Base-by-base conservation (phyloP, 192 early-diverging fungal genomes). In the Entomortierella parvispora region DNA sequence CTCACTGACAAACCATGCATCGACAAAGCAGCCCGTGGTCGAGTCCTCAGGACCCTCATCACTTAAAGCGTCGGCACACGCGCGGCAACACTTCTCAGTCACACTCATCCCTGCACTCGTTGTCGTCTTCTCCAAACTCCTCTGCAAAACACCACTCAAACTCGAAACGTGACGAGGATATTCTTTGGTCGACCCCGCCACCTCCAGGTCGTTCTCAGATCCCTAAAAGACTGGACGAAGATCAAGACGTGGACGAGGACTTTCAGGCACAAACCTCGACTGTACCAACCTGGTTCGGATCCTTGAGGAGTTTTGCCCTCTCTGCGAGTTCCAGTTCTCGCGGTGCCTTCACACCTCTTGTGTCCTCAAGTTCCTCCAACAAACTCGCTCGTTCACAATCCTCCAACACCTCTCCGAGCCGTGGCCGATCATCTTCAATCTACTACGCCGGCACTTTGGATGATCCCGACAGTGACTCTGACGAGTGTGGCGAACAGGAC, bases 241-340 rank as follows among this genome's bases (percentile, higher is more conserved):
- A n/a, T 40, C 12, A 9, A 17, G n/a, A 31, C 29, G 32, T n/a
- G 15, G 32, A 10, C 6, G 5, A 56, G 2, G 14, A 5, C 2
- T 56, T 56, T 10, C 18, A 33, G 17, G 17, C 14, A 56, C 54
- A 56, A 18, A 12, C 28, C 6, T 11, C 15, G 22, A 51, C 4
- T 42, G 65, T 68, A 64, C 71, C 71, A 0, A 62, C 58, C 17
- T 76, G 71, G 71, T 76, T 76, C 25, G 71, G 71, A 3, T 76
- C 71, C 2, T 64, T 76, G 1, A 59, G 65, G 32, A 68, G 65
- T n/a, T 76, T 67, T 62, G 65, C 65, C 29, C 54, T 67, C 53
- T 76, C 65, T 18, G 65, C 65, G 7, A 67, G 25, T 20, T 47
- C 71, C 1, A 76, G 46, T 50, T 67, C 71, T 56, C 54, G 59